Conservation (phyloP, 495 filamentous ascomycete genomes). For the Lasiosphaeria hispida region DNA sequence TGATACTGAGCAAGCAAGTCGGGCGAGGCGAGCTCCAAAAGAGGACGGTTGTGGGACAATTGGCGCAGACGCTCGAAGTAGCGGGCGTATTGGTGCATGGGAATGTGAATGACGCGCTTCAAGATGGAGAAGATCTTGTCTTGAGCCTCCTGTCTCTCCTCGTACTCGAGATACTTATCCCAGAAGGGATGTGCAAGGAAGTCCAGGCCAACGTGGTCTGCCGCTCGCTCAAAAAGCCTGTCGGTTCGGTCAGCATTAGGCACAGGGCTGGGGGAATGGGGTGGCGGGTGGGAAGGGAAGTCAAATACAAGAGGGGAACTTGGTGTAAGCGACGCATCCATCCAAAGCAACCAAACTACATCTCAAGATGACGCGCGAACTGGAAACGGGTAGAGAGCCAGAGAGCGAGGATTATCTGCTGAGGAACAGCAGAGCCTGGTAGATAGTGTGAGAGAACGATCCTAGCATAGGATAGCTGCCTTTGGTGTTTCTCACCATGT, state of each 20-base stretch:
- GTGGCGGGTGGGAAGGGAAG: constrained; percentile 45
- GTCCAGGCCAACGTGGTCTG: constrained; percentile 81
- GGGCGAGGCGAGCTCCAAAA: constrained; percentile 67
- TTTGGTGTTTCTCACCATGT: constrained; percentile 54
- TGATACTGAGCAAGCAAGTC: constrained; percentile 69
- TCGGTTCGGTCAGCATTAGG: constrained; percentile 53
- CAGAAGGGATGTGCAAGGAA: constrained; percentile 95
- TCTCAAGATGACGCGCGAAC: constrained; percentile 41
- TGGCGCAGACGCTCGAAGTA: constrained; percentile 92
- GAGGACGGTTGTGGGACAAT: constrained; percentile 68
- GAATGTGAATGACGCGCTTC: constrained; percentile 82
- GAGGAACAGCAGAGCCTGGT: constrained; percentile 53
- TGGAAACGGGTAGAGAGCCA: constrained; percentile 41
- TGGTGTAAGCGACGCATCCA: constrained; percentile 51
- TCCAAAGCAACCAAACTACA: constrained; percentile 48
- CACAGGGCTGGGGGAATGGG: constrained; percentile 30
- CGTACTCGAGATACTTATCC: constrained; percentile 98
- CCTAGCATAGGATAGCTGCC: constrained; percentile 47
- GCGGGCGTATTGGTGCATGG: constrained; percentile 93
- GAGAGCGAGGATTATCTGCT: constrained; percentile 42
- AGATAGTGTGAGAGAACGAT: constrained; percentile 56
- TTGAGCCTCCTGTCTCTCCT: constrained; percentile 81
- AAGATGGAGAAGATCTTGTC: constrained; percentile 87
- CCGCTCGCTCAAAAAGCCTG: constrained; percentile 93
- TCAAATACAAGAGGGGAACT: constrained; percentile 57